Conservation (phyloP, 108 stramenopile genomes). For the Schizochytrium sp. region DNA sequence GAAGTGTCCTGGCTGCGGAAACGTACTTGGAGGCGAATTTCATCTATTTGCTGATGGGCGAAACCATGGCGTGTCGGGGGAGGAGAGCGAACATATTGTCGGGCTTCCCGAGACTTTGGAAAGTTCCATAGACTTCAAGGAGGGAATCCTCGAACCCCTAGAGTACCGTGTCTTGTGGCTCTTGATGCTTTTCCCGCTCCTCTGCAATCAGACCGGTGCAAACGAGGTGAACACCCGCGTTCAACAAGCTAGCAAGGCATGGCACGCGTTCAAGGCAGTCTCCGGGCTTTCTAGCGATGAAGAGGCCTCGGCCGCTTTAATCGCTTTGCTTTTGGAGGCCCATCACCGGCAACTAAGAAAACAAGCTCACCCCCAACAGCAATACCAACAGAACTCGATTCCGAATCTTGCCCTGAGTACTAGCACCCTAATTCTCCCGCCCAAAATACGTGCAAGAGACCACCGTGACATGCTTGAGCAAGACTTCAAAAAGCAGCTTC, state of each 20-base stretch:
- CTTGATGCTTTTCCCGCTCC: constrained; percentile 45
- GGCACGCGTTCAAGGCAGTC: constrained; percentile 48
- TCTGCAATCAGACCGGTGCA: neutral
- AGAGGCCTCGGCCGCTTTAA: constrained; percentile 53
- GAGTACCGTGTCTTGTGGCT: constrained; percentile 61
- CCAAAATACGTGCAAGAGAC: neutral
- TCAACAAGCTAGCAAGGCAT: neutral
- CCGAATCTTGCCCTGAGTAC: constrained; percentile 28
- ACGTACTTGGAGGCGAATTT: neutral
- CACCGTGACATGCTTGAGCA: constrained; percentile 18
- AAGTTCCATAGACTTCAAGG: neutral
- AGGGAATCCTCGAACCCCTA: constrained; percentile 46
- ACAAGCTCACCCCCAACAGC: neutral
- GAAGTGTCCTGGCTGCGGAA: neutral
- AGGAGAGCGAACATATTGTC: constrained; percentile 5
- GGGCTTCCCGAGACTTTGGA: constrained; percentile 31
- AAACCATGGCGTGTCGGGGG: constrained; percentile 18
- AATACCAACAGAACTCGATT: neutral
- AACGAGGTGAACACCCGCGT: constrained; percentile 19
- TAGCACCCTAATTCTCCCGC: neutral
- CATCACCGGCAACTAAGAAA: constrained; percentile 12
- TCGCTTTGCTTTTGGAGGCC: constrained; percentile 28
- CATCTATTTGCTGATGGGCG: neutral
- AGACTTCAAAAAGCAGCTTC: neutral
- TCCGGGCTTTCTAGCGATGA: constrained; percentile 37